Conservation (phyloP, 306 rosid species). For the Glycine latifolia region DNA sequence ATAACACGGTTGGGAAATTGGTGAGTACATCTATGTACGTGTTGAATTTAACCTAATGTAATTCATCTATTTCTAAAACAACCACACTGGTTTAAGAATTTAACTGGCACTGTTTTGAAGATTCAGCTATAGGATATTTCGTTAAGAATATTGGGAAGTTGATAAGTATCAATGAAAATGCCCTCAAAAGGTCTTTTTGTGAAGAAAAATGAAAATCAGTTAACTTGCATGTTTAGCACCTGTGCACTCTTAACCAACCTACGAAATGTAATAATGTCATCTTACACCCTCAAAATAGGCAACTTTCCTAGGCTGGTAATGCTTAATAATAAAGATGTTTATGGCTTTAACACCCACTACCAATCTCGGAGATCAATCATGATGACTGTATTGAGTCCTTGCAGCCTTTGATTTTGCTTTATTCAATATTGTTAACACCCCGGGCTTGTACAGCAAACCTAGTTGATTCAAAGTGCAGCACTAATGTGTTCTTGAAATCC, state of each 20-base stretch:
- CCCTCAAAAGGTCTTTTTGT: background rate
- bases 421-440: background rate
- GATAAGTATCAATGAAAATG: background rate
- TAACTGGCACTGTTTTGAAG: background rate
- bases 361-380: background rate
- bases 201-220: slow-evolving; percentile 5
- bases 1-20: slow-evolving; percentile 93
- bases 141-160: slow-evolving; percentile 29
- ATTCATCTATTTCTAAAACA: background rate
- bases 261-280: slow-evolving; percentile 25
- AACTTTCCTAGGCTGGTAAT: slow-evolving; percentile 21
- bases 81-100: slow-evolving; percentile 9
- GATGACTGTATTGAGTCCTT: background rate
- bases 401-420: slow-evolving; percentile 29
- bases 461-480: no score
- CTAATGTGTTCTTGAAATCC: no score
- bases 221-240: slow-evolving; percentile 22
- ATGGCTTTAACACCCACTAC: slow-evolving; percentile 10
- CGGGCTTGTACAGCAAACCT: no score
- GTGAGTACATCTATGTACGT: slow-evolving; percentile 50
- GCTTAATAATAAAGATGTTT: background rate
- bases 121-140: slow-evolving; percentile 14
- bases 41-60: slow-evolving; percentile 30
- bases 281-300: slow-evolving; percentile 14
- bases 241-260: slow-evolving; percentile 4